Conservation (phyloP, 345 rosid genomes). For the Isatis tinctoria region DNA sequence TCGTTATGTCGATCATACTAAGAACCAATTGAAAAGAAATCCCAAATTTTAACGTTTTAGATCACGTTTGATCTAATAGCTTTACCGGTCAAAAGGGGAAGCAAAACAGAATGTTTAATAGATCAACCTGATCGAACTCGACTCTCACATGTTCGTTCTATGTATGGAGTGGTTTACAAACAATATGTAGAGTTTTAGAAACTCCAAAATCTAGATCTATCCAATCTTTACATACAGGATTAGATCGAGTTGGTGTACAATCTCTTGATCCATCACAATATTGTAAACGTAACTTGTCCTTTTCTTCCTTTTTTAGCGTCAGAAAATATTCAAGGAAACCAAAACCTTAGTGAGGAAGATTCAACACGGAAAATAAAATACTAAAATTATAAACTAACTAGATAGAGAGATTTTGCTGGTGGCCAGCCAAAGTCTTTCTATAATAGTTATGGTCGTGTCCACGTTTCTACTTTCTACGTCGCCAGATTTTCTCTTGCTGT, state of each 20-base stretch:
- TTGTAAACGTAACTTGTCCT: too few relatives aligned
- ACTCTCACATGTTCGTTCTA: too few relatives aligned
- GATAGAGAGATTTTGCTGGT: not conserved
- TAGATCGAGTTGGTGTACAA: too few relatives aligned
- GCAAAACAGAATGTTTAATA: too few relatives aligned
- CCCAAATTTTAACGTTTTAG: not conserved
- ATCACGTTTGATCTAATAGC: not conserved
- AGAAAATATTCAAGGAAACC: not conserved
- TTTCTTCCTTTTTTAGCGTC: not conserved
- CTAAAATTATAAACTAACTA: not conserved
- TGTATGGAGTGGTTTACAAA: too few relatives aligned
- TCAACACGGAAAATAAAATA: not conserved
- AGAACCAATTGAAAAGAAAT: too few relatives aligned
- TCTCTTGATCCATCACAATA: too few relatives aligned
- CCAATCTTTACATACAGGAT: too few relatives aligned
- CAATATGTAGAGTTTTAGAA: too few relatives aligned
- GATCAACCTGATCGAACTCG: too few relatives aligned
- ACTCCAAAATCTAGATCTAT: too few relatives aligned
- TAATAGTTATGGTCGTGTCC: conserved; percentile 8
- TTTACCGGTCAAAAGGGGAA: not conserved
- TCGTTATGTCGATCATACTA: not conserved
- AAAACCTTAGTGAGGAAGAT: not conserved
- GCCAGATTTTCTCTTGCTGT: not conserved
- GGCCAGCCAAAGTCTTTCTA: not conserved
- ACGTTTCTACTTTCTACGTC: conserved; percentile 6